Base-by-base conservation (phyloP, 257 asterid genomes). In the Knoxia roxburghii region DNA sequence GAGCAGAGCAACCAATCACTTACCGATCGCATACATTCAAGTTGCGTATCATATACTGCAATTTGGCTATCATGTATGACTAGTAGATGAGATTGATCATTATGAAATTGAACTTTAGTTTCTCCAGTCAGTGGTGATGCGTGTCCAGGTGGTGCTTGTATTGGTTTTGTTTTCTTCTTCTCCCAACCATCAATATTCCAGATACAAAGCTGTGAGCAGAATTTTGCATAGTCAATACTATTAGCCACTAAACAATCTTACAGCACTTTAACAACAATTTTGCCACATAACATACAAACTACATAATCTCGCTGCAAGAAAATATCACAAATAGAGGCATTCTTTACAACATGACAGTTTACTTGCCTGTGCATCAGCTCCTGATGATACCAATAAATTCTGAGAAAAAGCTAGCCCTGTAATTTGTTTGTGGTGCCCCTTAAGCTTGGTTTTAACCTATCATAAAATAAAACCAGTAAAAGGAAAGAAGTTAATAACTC, bases 151-250 rank as follows among this genome's bases (percentile, higher is more conserved):
- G 95, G 92, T 8, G 84, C 87, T 77, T 87, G 98, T 59, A 91
- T 81, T 49, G 91, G 74, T 69, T 88, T 78, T n/a, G 89, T 70
- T 77, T 84, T 91, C 79, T 84, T 87, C 88, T 84, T 91, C 80
- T 91, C 96, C 98, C 96, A 91, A 59, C 91, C 92, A 74, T 91
- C 98, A 70, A 89, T 87, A 68, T 70, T 87, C 98, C 98, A 91
- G 43, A 89, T 59, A 63, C 84, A 89, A 12, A 91, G 84, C 98
- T 91, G 88, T 70, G 78, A 37, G 64, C 26, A 53, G 40, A 18
- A 71, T 63, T 49, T 64, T 18, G n/a, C 46, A 77, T 40, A 53
- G 71, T 54, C 37, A 49, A 71, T 43, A 24, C 60, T 5, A 50
- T 72, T 63, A 56, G 75, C 35, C 50, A 3, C 55, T 70, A 37